Evolutionary conservation across 495 filamentous ascomycete species (phyloP).

Genomic region (Cladorrhinum samala): DNA sequence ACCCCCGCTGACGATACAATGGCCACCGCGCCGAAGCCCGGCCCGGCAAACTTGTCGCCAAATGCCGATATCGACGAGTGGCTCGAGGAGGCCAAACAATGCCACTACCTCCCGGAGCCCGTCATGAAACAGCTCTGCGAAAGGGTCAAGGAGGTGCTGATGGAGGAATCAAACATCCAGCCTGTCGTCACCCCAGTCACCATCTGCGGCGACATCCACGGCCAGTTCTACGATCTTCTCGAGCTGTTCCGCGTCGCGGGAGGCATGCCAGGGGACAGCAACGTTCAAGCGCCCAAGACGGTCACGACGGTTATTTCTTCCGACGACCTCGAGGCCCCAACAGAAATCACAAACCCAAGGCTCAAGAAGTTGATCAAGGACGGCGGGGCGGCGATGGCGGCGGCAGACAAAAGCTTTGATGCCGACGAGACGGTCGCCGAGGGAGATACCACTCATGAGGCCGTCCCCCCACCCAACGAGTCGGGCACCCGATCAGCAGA

Average conservation of each 20-base stretch:
- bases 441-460: constrained; percentile 30
- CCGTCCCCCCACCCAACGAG: constrained; percentile 37
- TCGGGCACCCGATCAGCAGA: constrained; percentile 52
- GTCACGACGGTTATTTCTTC: constrained; percentile 66
- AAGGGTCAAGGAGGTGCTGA: constrained; percentile 95
- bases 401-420: constrained; percentile 32
- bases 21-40: constrained; percentile 62
- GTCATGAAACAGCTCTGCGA: constrained; percentile 99
- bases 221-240: constrained; percentile 96
- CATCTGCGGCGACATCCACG: constrained; percentile 96
- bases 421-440: constrained; percentile 45
- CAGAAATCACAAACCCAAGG: constrained; percentile 77
- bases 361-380: constrained; percentile 71
- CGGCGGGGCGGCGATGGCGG: constrained; percentile 37
- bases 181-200: constrained; percentile 96
- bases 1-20: no score
- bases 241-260: constrained; percentile 95
- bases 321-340: constrained; percentile 81
- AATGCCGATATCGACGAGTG: constrained; percentile 91
- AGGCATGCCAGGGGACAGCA: constrained; percentile 80
- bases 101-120: constrained; percentile 89
- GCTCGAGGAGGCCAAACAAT: constrained; percentile 90
- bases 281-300: constrained; percentile 56
- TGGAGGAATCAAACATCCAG: constrained; percentile 99
- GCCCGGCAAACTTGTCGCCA: constrained; percentile 74